phyloP scores from a whole-genome alignment of 176 grass and related monocot genomes.

The Oropetium thomaeum region DNA sequence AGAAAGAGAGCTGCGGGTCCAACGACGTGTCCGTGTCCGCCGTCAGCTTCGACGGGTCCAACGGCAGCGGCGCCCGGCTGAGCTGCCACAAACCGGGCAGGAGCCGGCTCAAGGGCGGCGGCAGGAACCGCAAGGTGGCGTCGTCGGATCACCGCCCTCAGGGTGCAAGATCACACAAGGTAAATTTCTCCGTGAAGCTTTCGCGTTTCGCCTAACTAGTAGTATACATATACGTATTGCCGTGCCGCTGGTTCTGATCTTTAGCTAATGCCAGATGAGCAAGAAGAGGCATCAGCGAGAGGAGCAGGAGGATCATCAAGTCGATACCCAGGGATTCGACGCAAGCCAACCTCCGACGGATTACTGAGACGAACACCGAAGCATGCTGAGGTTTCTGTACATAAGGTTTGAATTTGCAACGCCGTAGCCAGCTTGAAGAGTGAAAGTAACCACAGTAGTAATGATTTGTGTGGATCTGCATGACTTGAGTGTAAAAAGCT shows the following conservation, averaged over 20 bases:
- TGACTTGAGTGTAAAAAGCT: not conserved
- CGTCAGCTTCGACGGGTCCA: constrained; percentile 71
- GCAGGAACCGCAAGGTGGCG: constrained; percentile 52
- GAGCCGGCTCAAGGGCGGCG: constrained; percentile 50
- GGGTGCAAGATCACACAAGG: constrained; percentile 59
- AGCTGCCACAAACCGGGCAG: constrained; percentile 47
- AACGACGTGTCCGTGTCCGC: constrained; percentile 81
- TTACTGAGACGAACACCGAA: constrained; percentile 29
- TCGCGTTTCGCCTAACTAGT: too few relatives aligned
- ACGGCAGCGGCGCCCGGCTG: constrained; percentile 35
- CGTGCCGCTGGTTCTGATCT: not conserved
- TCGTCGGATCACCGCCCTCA: constrained; percentile 41
- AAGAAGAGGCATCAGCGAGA: constrained; percentile 57
- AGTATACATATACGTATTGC: too few relatives aligned
- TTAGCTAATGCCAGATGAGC: constrained; percentile 49
- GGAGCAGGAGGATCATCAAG: constrained; percentile 31
- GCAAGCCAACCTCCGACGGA: constrained; percentile 52
- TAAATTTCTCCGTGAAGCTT: not conserved
- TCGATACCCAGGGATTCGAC: constrained; percentile 30
- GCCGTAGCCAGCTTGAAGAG: not conserved
- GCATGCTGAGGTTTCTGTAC: not conserved
- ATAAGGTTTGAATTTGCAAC: not conserved
- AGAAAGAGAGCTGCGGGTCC: constrained; percentile 93
- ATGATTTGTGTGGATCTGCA: constrained; percentile 1
- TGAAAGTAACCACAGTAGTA: not conserved